Percentiles rank a stretch among this genome's conserved stretches.
Evolutionary conservation across 257 asterid genomes (phyloP).

Genomic region (Plantago major): DNA sequence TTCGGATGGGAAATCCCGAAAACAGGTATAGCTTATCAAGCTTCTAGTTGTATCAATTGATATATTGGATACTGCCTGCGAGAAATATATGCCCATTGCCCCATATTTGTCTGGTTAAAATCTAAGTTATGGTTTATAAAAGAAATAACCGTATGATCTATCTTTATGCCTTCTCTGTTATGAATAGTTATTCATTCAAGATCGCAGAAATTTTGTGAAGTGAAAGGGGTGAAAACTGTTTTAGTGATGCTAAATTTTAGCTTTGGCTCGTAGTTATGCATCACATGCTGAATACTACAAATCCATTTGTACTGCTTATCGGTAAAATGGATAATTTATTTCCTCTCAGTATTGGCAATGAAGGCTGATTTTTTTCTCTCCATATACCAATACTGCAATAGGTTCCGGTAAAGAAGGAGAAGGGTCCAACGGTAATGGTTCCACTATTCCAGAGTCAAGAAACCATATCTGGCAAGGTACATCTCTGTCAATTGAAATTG

Average conservation of each 20-base stretch:
- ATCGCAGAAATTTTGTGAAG: no score
- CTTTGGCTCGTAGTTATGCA: slow-evolving; percentile 2
- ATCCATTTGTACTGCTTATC: background rate
- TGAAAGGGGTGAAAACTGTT: background rate
- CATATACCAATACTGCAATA: slow-evolving; percentile 8
- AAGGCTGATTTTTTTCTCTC: background rate
- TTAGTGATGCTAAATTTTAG: slow-evolving; percentile 1
- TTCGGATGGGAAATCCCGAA: slow-evolving; percentile 76
- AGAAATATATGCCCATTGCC: slow-evolving; percentile 1
- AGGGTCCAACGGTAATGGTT: slow-evolving; percentile 49
- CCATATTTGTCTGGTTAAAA: background rate
- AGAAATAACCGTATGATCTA: background rate
- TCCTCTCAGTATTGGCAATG: background rate
- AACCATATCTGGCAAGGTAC: slow-evolving; percentile 50
- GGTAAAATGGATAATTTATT: background rate
- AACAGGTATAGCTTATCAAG: slow-evolving; percentile 48
- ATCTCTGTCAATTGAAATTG: background rate
- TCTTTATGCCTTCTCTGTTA: no score
- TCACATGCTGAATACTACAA: background rate
- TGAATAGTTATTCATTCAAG: no score
- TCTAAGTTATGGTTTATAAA: background rate
- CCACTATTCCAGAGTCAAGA: slow-evolving; percentile 65
- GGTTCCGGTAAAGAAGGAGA: slow-evolving; percentile 60
- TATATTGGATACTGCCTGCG: background rate
- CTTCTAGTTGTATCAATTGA: background rate